Conservation (phyloP, 108 stramenopile species). For the Fistulifera pelliculosa region DNA sequence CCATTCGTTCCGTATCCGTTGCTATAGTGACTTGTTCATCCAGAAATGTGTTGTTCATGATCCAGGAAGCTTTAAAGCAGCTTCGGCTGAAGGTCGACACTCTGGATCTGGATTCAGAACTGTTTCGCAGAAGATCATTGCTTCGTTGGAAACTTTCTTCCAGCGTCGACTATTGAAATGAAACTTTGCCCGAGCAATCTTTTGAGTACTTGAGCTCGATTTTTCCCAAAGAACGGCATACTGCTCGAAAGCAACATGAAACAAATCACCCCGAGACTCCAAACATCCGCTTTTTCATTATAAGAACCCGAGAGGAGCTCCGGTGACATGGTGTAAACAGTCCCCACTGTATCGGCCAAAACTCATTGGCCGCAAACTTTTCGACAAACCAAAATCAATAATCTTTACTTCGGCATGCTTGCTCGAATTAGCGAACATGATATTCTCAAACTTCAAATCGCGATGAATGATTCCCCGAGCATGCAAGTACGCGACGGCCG, state of each 20-base stretch:
- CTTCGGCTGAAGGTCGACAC: conserved; percentile 22
- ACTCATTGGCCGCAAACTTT: conserved; percentile 21
- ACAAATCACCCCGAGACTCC: conserved; percentile 67
- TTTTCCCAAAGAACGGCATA: conserved; percentile 62
- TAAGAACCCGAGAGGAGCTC: conserved; percentile 64
- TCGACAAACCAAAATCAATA: conserved; percentile 57
- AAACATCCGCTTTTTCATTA: conserved; percentile 66
- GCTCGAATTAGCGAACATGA: conserved; percentile 56
- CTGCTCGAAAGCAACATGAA: conserved; percentile 71
- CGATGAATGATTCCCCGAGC: conserved; percentile 41
- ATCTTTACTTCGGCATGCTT: conserved; percentile 52
- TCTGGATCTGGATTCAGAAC: conserved; percentile 43
- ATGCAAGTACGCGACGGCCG: conserved; percentile 54
- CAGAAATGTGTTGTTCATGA: neutral
- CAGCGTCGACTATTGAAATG: conserved; percentile 49
- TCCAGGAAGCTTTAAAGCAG: conserved; percentile 21
- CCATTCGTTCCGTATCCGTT: conserved; percentile 13
- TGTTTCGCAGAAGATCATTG: conserved; percentile 45
- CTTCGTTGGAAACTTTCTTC: conserved; percentile 35
- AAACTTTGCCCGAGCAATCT: conserved; percentile 44
- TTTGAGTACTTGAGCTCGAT: conserved; percentile 34
- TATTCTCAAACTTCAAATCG: conserved; percentile 40
- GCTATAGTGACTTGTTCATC: conserved; percentile 3
- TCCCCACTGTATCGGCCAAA: conserved; percentile 52
- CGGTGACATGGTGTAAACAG: conserved; percentile 36